phyloP scores from a whole-genome alignment of 2,329 filamentous ascomycete species.

The Penicillium fuscoglaucum region DNA sequence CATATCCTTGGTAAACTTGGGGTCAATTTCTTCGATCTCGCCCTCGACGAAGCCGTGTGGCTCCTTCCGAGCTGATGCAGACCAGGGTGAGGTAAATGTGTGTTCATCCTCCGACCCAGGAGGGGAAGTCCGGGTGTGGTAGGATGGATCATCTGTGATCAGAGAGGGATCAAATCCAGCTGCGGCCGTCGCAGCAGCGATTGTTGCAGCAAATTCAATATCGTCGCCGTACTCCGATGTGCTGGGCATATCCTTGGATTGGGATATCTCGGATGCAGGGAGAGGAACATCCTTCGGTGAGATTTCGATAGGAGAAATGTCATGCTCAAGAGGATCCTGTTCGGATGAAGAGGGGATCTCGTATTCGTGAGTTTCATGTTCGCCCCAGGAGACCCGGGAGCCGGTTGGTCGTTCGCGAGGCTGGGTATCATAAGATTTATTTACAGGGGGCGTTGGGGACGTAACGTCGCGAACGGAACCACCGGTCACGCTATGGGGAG shows the following conservation, averaged over 20 bases:
- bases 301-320: conserved; percentile 20
- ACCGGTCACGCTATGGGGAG: conserved; percentile 51
- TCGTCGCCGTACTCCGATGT: conserved; percentile 60
- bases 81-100: conserved; percentile 54
- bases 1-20: conserved; percentile 33
- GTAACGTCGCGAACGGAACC: conserved; percentile 36
- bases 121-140: conserved; percentile 64
- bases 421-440: conserved; percentile 47
- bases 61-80: conserved; percentile 51
- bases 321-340: conserved; percentile 32
- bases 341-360: conserved; percentile 57
- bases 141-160: conserved; percentile 65
- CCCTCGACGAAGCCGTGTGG: conserved; percentile 50
- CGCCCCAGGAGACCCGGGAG: conserved; percentile 65
- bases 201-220: conserved; percentile 66
- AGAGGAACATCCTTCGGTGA: conserved; percentile 14
- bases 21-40: conserved; percentile 49
- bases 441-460: conserved; percentile 37
- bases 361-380: conserved; percentile 65
- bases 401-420: conserved; percentile 46
- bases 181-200: conserved; percentile 68
- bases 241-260: conserved; percentile 1
- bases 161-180: conserved; percentile 71
- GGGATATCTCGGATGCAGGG: conserved; percentile 2
- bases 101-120: conserved; percentile 59